Evolutionary conservation across 164 flowering plant genomes (phyloP).

Genomic region (Stephania yunnanensis): DNA sequence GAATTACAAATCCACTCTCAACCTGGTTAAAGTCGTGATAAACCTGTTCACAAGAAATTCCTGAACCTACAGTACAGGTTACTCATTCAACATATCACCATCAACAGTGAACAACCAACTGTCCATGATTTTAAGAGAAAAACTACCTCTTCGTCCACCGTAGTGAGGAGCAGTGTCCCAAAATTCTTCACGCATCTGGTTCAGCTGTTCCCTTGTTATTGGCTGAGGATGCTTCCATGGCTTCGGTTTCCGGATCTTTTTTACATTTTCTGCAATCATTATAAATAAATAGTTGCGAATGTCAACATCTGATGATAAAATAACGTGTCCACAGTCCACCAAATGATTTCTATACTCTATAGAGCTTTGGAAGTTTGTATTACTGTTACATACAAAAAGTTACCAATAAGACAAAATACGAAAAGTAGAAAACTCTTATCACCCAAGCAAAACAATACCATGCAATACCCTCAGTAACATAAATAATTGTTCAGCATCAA

Average conservation of each 20-base stretch:
- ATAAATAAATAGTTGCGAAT: background rate
- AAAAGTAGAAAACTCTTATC: background rate
- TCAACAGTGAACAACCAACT: slow-evolving; percentile 1
- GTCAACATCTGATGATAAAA: background rate
- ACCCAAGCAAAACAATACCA: background rate
- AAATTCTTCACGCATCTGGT: slow-evolving; percentile 83
- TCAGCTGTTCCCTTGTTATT: slow-evolving; percentile 65
- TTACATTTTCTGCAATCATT: slow-evolving; percentile 36
- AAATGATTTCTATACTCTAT: background rate
- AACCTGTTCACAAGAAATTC: background rate
- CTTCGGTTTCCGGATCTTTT: slow-evolving; percentile 77
- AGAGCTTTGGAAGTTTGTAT: background rate
- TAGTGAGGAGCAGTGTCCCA: slow-evolving; percentile 93
- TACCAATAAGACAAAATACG: too few species aligned
- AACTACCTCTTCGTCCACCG: slow-evolving; percentile 47
- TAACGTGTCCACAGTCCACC: background rate
- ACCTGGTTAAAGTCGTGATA: background rate
- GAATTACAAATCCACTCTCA: background rate
- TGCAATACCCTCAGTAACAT: background rate
- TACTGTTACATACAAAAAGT: background rate
- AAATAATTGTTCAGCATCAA: background rate
- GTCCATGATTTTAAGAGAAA: background rate
- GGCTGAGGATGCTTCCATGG: slow-evolving; percentile 84
- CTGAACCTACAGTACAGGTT: background rate
- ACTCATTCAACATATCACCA: background rate